Base-by-base conservation (phyloP, 768 basidiomycete genomes). In the Suillus subalutaceus region DNA sequence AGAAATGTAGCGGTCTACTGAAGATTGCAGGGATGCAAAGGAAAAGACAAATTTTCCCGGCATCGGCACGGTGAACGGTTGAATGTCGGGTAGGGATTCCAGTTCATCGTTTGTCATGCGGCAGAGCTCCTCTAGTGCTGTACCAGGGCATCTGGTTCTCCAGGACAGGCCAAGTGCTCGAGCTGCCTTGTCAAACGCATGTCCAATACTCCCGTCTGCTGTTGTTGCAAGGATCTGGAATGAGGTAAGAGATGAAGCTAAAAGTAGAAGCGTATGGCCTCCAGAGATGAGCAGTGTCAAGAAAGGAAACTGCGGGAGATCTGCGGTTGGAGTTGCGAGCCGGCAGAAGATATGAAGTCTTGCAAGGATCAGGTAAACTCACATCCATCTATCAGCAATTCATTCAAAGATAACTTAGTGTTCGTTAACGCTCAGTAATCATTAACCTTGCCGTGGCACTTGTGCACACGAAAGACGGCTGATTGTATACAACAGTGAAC, bases 261-360 rank as follows among this genome's bases (percentile, higher is more conserved):
- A 87, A 1, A 97, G 82, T 46, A 99, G 83, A 46, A 97, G 82
- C 0, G 96, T 96, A 75, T 99, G 97, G 3, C 96, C 96, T n/a
- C 97, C 97, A 0, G 95, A 96, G 59, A 97, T 83, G 20, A 99
- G 84, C 15, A 98, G 82, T 0, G 92, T 90, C 43, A 99, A 84
- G 80, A 96, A 98, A 0, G 97, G 97, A 74, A 91, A 98, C 30
- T 71, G 63, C 75, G 94, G 78, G 72, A 81, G 63, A 30, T 82
- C 71, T 10, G 69, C 63, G 0, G 78, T 66, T 63, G 76, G 78
- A 9, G 84, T 79, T 0, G 95, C 93, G 16, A 97, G 83, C 26
- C 9, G 30, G 6, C 7, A 26, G 26, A 52, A 7, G 50, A 26
- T 1, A 52, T 7, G 52, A 50, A 32, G 16, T 16, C 16, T 53